A percentile compares a stretch with the other conserved stretches of the same genome.
Evolutionary conservation across 192 early-diverging fungal species (phyloP).

Genomic region (Backusella westeae): DNA sequence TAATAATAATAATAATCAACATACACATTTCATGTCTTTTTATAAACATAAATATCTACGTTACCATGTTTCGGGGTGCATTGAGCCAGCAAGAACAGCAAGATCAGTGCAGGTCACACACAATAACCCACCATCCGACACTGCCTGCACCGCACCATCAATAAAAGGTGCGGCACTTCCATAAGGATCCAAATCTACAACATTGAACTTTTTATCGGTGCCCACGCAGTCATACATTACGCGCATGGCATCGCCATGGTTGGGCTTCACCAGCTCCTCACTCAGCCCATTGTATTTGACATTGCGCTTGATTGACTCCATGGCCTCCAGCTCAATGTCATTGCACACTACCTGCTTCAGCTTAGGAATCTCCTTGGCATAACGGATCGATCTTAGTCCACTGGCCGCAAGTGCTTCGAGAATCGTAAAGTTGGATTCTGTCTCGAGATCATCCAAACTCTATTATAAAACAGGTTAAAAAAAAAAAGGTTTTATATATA

Average conservation of each 20-base stretch:
- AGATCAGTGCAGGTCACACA: constrained; percentile 99
- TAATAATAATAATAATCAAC: not conserved
- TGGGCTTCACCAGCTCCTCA: constrained; percentile 71
- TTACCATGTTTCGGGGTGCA: constrained; percentile 76
- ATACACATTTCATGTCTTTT: not conserved
- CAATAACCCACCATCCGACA: constrained; percentile 81
- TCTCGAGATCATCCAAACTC: constrained; percentile 7
- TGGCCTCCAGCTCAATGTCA: constrained; percentile 88
- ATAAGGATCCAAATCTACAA: constrained; percentile 96
- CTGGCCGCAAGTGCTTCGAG: constrained; percentile 95
- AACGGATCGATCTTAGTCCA: constrained; percentile 92
- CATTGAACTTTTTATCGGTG: constrained; percentile 62
- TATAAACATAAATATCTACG: not conserved
- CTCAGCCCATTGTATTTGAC: constrained; percentile 77
- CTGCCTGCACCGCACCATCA: constrained; percentile 91
- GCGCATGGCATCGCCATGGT: constrained; percentile 84
- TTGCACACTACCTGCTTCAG: constrained; percentile 85
- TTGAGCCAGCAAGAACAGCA: constrained; percentile 89
- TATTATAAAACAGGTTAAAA: not conserved
- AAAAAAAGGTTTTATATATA: not conserved
- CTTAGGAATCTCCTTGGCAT: constrained; percentile 89
- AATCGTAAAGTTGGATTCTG: constrained; percentile 51
- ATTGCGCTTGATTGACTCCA: constrained; percentile 86
- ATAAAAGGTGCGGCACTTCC: constrained; percentile 94
- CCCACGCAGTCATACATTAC: constrained; percentile 71